Conservation (phyloP, 345 rosid genomes). For the Garcia nutans region DNA sequence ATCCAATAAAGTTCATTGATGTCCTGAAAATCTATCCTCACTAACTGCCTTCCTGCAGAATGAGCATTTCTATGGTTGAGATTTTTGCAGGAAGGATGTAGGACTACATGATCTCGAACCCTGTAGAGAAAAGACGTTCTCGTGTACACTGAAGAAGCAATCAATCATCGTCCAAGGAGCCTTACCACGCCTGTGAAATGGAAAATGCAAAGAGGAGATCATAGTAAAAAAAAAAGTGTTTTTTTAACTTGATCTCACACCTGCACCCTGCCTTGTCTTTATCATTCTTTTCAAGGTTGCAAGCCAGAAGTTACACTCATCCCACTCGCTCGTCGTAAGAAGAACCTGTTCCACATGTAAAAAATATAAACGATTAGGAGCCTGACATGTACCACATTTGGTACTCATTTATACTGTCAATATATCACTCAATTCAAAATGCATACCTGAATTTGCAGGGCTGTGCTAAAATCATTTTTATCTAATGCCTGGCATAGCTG, state of each 20-base stretch:
- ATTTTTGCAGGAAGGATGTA: slow-evolving; percentile 14
- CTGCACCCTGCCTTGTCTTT: slow-evolving; percentile 72
- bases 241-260: slow-evolving; percentile 48
- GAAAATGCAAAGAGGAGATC: slow-evolving; percentile 6
- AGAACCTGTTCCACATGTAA: slow-evolving; percentile 49
- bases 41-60: slow-evolving; percentile 26
- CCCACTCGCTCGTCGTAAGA: slow-evolving; percentile 97
- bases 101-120: slow-evolving; percentile 15
- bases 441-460: slow-evolving; percentile 87
- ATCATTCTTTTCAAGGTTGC: slow-evolving; percentile 90
- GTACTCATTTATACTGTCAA: not conserved
- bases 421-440: slow-evolving; percentile 7
- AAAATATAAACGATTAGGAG: not conserved
- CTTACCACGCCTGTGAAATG: slow-evolving; percentile 10
- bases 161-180: slow-evolving; percentile 9
- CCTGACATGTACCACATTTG: not conserved
- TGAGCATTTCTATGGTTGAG: slow-evolving; percentile 4
- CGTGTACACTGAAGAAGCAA: slow-evolving; percentile 26
- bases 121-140: slow-evolving; percentile 19
- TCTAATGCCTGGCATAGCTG: slow-evolving; percentile 93
- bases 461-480: slow-evolving; percentile 63
- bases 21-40: slow-evolving; percentile 27
- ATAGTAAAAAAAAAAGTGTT: not conserved
- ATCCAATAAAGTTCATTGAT: not conserved
- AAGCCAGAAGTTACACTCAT: slow-evolving; percentile 97